Evolutionary conservation across 352 stramenopile genomes (phyloP), one percentile per base, ranked within the genome.

Genomic region (Globisporangium abappressorium): DNA sequence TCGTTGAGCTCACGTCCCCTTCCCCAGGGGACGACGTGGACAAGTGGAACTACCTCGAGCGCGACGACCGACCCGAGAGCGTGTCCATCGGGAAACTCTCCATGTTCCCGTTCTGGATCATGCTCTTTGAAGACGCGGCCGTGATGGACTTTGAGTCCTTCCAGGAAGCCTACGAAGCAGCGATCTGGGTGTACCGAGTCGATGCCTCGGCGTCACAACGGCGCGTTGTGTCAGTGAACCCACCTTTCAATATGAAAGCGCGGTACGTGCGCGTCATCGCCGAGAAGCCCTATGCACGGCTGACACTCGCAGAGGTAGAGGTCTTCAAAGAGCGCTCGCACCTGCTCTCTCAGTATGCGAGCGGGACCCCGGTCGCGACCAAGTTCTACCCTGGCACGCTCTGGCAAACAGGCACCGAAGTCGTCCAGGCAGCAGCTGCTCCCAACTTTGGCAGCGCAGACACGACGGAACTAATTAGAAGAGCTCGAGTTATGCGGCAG

Each of bases 51-150:
- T 89, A 89, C 62, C 38, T 61, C 1, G 62, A 75, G 0, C 64
- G 71, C 2, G 70, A 84, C 58, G 33, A 71, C 1, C 66, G 67
- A 0, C 62, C 51, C n/a, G 54, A 72, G 33, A 77, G 43, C 22
- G 64, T 64, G 3, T 62, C 38, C 1, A 72, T 68, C 26, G 65
- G 68, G 0, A 66, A 82, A 18, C 46, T 79, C 24, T 76, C 76
- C 11, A 91, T 94, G 75, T 89, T 91, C 30, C 88, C 88, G 12
- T 92, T 89, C 57, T 96, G 85, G 80, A 75, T 94, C 36, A 70
- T 94, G 65, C 68, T 96, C 5, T 93, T 90, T 53, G 83, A 92
- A n/a, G 71, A 76, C 30, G 70, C 75, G 0, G 65, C 85, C 5
- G 57, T 81, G 18, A 76, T 91, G 74, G 71, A 85, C 43, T 70